These are phyloP conservation scores for Candida michaelii DNA, from an alignment of 805 yeast genomes.

Conservation along the genomic window DNA sequence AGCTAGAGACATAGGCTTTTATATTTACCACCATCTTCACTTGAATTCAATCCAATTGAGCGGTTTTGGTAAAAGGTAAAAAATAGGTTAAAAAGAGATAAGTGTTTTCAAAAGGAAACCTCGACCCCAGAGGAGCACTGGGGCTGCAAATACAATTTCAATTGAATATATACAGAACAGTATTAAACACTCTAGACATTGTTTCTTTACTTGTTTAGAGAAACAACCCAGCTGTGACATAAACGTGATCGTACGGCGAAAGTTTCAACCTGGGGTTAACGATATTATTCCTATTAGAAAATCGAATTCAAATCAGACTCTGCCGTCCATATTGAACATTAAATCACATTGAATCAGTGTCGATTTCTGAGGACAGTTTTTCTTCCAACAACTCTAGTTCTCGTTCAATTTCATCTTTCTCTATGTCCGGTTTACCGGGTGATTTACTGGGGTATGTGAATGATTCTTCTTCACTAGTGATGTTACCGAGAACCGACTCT, in stretches of 20 bases:
- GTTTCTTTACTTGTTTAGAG: no score
- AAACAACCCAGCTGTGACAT: no score
- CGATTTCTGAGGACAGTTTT: constrained; percentile 1
- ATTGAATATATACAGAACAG: no score
- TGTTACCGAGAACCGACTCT: not conserved
- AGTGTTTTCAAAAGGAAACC: not conserved
- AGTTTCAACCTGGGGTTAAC: no score
- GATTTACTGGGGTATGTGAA: not conserved
- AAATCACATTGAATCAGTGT: no score
- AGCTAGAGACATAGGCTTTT: not conserved
- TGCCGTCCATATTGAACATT: no score
- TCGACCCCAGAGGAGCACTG: not conserved
- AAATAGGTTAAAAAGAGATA: not conserved
- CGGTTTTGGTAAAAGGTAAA: not conserved
- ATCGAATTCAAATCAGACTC: no score
- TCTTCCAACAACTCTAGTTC: not conserved
- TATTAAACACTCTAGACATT: no score
- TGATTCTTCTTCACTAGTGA: not conserved
- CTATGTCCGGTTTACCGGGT: not conserved
- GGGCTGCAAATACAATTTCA: not conserved
- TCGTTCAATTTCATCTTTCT: not conserved
- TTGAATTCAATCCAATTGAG: constrained; percentile 1
- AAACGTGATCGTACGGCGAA: no score
- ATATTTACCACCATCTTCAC: not conserved
- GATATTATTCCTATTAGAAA: no score